phyloP scores from a whole-genome alignment of 2,329 filamentous ascomycete genomes.

The Cladosporium sphaerospermum region DNA sequence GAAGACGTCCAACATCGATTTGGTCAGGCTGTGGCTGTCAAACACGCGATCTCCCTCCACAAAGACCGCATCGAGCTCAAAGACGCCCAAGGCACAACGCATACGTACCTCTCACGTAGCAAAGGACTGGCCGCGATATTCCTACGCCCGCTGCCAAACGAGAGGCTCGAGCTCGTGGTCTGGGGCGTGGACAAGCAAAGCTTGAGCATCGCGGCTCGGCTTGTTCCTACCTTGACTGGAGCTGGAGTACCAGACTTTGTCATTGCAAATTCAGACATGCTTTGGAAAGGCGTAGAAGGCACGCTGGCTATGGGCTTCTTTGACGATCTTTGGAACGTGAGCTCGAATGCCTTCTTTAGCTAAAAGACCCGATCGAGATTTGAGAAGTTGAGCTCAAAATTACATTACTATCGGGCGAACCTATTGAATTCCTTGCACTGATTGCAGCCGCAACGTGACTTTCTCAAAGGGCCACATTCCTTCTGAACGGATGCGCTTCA shows the following conservation, averaged over 20 bases:
- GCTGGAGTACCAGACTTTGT: slow-evolving; percentile 54
- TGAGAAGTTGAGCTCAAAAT: too few species aligned
- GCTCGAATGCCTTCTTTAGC: slow-evolving; percentile 3
- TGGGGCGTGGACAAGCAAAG: slow-evolving; percentile 48
- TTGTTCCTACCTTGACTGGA: slow-evolving; percentile 52
- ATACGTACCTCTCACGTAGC: slow-evolving; percentile 1
- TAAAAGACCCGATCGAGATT: background rate
- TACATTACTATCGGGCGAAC: background rate
- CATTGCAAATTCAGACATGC: slow-evolving; percentile 40
- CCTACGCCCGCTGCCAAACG: slow-evolving; percentile 42
- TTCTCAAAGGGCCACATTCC: slow-evolving; percentile 9
- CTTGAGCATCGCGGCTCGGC: slow-evolving; percentile 44
- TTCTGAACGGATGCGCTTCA: slow-evolving; percentile 44
- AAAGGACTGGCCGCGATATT: slow-evolving; percentile 45
- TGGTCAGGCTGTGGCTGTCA: background rate
- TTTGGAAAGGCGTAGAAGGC: slow-evolving; percentile 48
- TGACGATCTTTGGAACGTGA: slow-evolving; percentile 42
- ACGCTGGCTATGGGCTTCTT: slow-evolving; percentile 51
- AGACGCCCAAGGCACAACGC: background rate
- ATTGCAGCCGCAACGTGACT: background rate
- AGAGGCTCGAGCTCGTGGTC: slow-evolving; percentile 49
- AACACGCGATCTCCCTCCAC: slow-evolving; percentile 29
- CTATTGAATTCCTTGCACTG: background rate
- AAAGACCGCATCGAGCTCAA: slow-evolving; percentile 27
- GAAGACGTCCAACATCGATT: background rate